Evolutionary conservation across 2,329 filamentous ascomycete genomes (phyloP), one percentile per base, ranked within the genome.

Genomic region (Dryadomyces quercivorus): DNA sequence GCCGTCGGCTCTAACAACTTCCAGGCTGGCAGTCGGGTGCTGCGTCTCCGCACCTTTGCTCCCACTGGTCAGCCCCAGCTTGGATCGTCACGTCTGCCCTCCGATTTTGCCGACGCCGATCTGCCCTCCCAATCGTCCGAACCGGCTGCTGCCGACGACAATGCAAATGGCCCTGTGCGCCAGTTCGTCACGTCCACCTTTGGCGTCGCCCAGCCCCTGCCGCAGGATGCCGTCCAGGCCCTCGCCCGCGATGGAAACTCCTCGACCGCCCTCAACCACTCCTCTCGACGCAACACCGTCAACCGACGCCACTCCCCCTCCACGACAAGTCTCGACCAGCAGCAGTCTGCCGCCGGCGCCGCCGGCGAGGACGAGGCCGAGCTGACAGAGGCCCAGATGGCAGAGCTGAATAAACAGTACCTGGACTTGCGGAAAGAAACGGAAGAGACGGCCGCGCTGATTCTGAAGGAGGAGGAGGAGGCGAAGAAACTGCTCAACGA

Each of bases 1-100:
- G 89, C 92, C 43, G 86, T 96, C 53, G 95, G 92, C 50, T 81
- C 85, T 34, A 89, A 91, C 61, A 94, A 93, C 67, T 97, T 97
- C 63, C 89, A 95, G 65, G 89, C 91, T 0, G 86, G 88, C 42
- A 96, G 93, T 67, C 78, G 82, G 5, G 82, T 94, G 42, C 84
- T 97, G 59, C 86, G 93, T 54, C 75, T 98, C 54, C 81, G 86
- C 62, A 97, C 93, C 49, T 84, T 79, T 66, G 78, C 73, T 64
- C 75, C 72, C 61, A 82, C 85, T 67, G 81, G 81, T 54, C 77
- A 77, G 34, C 82, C 81, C n/a, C 72, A 77, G 43, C 70, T 83
- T 16, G 78, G 76, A 47, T 76, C 77, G 60, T 73, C 75, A 1
- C 74, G 78, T 31, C 63, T 82, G 16, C 77, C 80, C 1, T 74